Conservation (phyloP, 768 basidiomycete species). For the Pholiota conissans region DNA sequence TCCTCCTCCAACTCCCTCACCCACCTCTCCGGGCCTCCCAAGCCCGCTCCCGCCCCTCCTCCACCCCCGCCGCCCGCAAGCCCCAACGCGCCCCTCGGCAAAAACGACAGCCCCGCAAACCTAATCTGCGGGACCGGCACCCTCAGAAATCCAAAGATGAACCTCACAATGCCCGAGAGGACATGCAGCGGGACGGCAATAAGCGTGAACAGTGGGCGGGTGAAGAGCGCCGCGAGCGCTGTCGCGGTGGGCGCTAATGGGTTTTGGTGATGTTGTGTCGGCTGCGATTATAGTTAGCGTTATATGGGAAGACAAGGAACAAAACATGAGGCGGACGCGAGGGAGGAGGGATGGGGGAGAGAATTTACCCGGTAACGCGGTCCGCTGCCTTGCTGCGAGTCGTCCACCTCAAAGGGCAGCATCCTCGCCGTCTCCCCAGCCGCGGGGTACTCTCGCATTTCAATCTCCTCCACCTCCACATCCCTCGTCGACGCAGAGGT, state of each 20-base stretch:
- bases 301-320: background rate
- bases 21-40: constrained; percentile 74
- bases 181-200: constrained; percentile 62
- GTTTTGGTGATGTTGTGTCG: too few relatives aligned
- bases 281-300: too few relatives aligned
- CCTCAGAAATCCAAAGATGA: constrained; percentile 65
- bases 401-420: constrained; percentile 52
- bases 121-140: constrained; percentile 58
- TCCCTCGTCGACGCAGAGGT: constrained; percentile 16
- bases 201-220: constrained; percentile 46
- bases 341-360: constrained; percentile 8
- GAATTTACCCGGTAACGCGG: background rate
- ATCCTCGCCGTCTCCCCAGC: too few relatives aligned
- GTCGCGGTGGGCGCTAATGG: constrained; percentile 14
- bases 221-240: constrained; percentile 18
- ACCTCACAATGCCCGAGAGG: constrained; percentile 59
- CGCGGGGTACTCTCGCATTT: too few relatives aligned
- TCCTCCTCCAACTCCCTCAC: constrained; percentile 82
- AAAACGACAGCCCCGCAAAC: too few relatives aligned
- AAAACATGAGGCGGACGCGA: constrained; percentile 4
- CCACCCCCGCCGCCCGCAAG: background rate
- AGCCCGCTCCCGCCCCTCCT: constrained; percentile 27
- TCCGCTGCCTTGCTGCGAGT: constrained; percentile 41
- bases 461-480: too few relatives aligned
- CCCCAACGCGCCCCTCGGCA: too few relatives aligned